Base-by-base conservation (phyloP, 805 yeast species). In the Vanderwaltozyma yarrowii region DNA sequence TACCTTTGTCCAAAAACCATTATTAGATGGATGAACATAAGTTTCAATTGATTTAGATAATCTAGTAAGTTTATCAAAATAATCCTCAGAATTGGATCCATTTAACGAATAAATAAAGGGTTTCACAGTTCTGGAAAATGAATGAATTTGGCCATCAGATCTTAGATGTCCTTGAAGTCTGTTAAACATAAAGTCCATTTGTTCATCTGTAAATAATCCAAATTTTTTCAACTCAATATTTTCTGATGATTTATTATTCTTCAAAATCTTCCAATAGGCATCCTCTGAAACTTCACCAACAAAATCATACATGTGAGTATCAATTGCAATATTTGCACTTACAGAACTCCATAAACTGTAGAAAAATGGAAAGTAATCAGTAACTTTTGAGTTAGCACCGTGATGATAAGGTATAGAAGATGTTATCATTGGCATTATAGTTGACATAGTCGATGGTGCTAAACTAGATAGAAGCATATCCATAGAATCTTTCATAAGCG, bases 21-120 rank as follows among this genome's bases (percentile, higher is more conserved):
- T 59, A 56, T 88, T 88, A 0, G 97, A 87, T 6, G 98, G 98
- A 57, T 92, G 96, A 3, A 78, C 78, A 59, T 80, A 84, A 15
- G 95, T 83, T 44, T 74, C 80, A 5, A 87, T 65, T 0, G 94
- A 76, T 38, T 76, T 76, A n/a, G 81, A 48, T 20, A 83, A 62
- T 0, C 75, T 68, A 17, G 65, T 64, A 5, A 88, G 50, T 35
- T 70, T 64, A 14, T 67, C 73, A 46, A 80, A 54, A 17, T 78
- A 66, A 15, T 55, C 65, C 2, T 58, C 69, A 11, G 68, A 64
- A 27, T 54, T 47, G 4, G 68, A 59, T 0, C 84, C 80, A 15
- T 70, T 69, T 4, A 88, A 58, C 0, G 89, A 79, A 52, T 70
- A 77, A 1, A 83, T 68, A 12, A 60, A 46, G 2, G 64, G 58